Base-by-base conservation (phyloP, 371 early-diverging fungal genomes). In the Chytridiales sp. region DNA sequence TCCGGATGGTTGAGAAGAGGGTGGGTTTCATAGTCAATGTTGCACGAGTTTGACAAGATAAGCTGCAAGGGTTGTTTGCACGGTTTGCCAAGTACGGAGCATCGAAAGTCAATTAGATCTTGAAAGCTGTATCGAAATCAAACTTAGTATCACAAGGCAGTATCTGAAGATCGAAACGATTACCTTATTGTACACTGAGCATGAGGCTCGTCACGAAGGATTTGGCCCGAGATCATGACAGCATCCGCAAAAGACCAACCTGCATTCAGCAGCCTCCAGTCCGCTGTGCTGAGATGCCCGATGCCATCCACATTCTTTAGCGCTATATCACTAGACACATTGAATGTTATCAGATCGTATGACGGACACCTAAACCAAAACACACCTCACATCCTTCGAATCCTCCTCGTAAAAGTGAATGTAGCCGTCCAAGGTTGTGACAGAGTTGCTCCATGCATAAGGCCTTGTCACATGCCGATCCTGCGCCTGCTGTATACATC, bases 181-280 rank as follows among this genome's bases (percentile, higher is more conserved):
- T 9, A 59, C 59, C 24, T 47, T 34, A 59, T 29, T 5, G 24
- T 26, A 41, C 66, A 66, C 3, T 2, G 11, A 21, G 56, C 61
- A 6, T 55, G 42, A 3, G 29, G 52, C 43, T 71, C 72, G 29
- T 56, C 55, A 21, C 72, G 44, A 3, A 71, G 19, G 39, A 67
- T 67, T 22, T 64, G 59, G 4, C 72, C 72, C 3, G 64, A 64
- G 8, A 61, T 44, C 19, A 71, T 53, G 8, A 61, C 67, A n/a
- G 64, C 67, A 43, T 71, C 72, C 4, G 72, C 56, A 42, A 48
- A 47, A 24, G 61, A 47, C 72, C 72, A 71, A 11, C 62, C 72
- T 15, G 55, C 42, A 46, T 71, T 71, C 5, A 71, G 44, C 11
- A 67, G 62, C 22, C 72, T 38, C 35, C 35, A 67, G 40, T 71